phyloP scores from a whole-genome alignment of 257 asterid species.

The Catharanthus roseus region DNA sequence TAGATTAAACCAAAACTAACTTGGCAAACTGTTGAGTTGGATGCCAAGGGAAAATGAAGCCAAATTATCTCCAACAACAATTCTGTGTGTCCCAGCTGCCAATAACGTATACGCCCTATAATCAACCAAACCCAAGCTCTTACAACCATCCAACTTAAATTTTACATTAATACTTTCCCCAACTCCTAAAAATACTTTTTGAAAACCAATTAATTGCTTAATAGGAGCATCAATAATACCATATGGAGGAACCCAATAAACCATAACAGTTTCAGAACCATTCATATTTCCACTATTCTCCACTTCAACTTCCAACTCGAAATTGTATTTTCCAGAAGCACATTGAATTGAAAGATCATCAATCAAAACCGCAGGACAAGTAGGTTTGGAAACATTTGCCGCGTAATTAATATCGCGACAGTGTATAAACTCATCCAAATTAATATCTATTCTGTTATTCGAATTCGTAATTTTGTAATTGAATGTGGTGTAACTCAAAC shows the following conservation, averaged over 20 bases:
- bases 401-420: constrained; percentile 29
- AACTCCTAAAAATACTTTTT: constrained; percentile 24
- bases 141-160: constrained; percentile 27
- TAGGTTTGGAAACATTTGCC: constrained; percentile 16
- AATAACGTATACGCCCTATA: too few relatives aligned
- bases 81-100: too few relatives aligned
- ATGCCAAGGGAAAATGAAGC: too few relatives aligned
- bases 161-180: constrained; percentile 16
- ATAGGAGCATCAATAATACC: constrained; percentile 27
- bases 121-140: neutral
- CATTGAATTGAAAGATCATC: constrained; percentile 8
- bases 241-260: constrained; percentile 26
- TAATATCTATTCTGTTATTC: neutral
- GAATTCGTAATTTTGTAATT: constrained; percentile 12
- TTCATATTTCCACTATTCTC: constrained; percentile 23
- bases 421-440: constrained; percentile 21
- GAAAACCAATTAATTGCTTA: constrained; percentile 30
- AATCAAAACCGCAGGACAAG: constrained; percentile 20
- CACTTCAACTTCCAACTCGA: constrained; percentile 21
- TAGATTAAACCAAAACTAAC: too few relatives aligned
- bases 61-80: too few relatives aligned
- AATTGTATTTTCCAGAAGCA: neutral
- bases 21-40: too few relatives aligned
- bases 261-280: constrained; percentile 31
- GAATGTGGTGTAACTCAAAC: constrained; percentile 43